Conservation (phyloP, 768 basidiomycete genomes). For the Mrakia hoshinonis region DNA sequence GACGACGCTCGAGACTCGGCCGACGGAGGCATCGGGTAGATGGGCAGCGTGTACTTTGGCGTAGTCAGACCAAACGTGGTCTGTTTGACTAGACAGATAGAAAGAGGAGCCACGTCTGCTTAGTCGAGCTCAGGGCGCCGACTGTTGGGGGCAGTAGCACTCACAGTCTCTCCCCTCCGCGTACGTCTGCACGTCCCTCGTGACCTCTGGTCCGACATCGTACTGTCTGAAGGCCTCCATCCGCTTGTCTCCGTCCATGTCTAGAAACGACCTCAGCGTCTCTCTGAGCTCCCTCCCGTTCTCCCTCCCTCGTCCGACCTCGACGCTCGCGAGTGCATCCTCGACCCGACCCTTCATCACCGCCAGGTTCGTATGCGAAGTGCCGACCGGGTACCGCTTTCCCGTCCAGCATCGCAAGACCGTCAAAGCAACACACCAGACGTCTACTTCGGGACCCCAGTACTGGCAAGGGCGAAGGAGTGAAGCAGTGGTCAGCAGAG, state of each 20-base stretch:
- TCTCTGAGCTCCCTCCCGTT: conserved; percentile 36
- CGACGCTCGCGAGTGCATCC: conserved; percentile 36
- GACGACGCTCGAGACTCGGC: background rate
- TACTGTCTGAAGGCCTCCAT: conserved; percentile 39
- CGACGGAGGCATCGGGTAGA: conserved; percentile 29
- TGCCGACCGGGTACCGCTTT: conserved; percentile 43
- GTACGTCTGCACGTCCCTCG: conserved; percentile 1
- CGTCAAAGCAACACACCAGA: conserved; percentile 45
- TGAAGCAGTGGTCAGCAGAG: background rate
- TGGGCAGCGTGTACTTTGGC: conserved; percentile 39
- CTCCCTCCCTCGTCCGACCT: conserved; percentile 30
- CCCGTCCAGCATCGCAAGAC: conserved; percentile 41
- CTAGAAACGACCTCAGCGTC: conserved; percentile 39
- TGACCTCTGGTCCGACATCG: conserved; percentile 34
- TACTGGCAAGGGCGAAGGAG: background rate
- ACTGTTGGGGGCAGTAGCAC: background rate
- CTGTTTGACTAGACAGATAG: conserved; percentile 39
- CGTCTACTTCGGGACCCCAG: conserved; percentile 44
- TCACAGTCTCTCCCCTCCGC: conserved; percentile 26
- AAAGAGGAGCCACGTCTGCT: background rate
- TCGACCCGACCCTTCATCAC: conserved; percentile 40
- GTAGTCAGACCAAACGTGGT: conserved; percentile 40
- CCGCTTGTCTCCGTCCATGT: conserved; percentile 40
- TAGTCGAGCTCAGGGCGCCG: background rate
- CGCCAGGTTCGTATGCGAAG: conserved; percentile 38